Percentiles rank a stretch among this genome's conserved stretches.
Evolutionary conservation across 305 asterid species (phyloP).

Genomic region (Fraxinus dipetala): DNA sequence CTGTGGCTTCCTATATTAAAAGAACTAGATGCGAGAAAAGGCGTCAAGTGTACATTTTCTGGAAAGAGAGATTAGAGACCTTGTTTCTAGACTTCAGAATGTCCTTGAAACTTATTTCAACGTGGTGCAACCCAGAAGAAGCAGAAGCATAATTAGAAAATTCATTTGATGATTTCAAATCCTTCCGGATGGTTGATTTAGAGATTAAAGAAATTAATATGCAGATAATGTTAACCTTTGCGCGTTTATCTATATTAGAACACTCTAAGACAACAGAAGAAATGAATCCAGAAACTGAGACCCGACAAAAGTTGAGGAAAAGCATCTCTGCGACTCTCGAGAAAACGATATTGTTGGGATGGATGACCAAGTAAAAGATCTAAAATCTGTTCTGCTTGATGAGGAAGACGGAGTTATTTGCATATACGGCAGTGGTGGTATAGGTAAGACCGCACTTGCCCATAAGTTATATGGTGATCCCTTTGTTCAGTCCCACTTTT

Average conservation of each 20-base stretch:
- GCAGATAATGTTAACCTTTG: neutral
- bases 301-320: neutral
- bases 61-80: neutral
- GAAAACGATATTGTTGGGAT: neutral
- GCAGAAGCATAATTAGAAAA: neutral
- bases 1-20: neutral
- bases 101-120: neutral
- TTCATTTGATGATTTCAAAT: neutral
- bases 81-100: neutral
- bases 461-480: neutral
- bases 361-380: neutral
- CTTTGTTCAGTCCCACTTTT: fast-evolving
- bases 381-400: neutral
- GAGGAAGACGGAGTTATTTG: neutral
- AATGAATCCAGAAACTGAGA: neutral
- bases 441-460: slow-evolving; percentile 28
- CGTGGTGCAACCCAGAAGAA: neutral
- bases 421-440: slow-evolving; percentile 19
- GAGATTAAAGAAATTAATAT: neutral
- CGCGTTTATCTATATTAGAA: neutral
- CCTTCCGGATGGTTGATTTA: neutral
- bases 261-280: neutral
- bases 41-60: neutral
- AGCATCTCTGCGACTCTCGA: neutral
- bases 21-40: neutral